Evolutionary conservation across 768 basidiomycete genomes (phyloP).

Genomic region (Mycena kentingensis): DNA sequence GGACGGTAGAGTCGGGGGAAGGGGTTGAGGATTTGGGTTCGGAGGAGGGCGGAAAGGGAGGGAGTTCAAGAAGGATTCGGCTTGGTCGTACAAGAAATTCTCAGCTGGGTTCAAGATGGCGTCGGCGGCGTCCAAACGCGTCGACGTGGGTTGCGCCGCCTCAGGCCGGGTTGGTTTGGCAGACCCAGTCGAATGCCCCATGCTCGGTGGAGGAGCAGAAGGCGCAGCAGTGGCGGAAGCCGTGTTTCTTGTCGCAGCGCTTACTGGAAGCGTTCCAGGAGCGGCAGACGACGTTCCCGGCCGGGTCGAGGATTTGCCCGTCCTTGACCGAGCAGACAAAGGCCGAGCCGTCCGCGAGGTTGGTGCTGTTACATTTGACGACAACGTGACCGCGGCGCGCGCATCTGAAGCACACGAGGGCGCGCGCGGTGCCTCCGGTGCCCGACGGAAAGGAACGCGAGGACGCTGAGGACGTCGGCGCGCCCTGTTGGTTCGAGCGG

Average conservation of each 20-base stretch:
- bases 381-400: conserved; percentile 10
- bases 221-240: too few relatives aligned
- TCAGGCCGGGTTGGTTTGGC: too few relatives aligned
- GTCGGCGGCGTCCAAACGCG: not conserved
- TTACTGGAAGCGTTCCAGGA: conserved; percentile 8
- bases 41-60: not conserved
- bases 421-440: conserved; percentile 5
- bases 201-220: too few relatives aligned
- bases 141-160: too few relatives aligned
- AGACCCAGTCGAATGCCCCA: too few relatives aligned
- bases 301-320: not conserved
- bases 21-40: conserved; percentile 6
- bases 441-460: conserved; percentile 15
- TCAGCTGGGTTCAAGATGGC: not conserved
- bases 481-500: too few relatives aligned
- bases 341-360: not conserved
- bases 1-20: too few relatives aligned
- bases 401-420: conserved; percentile 18
- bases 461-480: too few relatives aligned
- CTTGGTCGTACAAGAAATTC: too few relatives aligned
- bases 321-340: not conserved
- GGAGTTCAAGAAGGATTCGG: not conserved
- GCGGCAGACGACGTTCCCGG: conserved; percentile 7
- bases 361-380: not conserved
- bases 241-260: too few relatives aligned